phyloP scores from a whole-genome alignment of 208 protist species.

The Jaenimonas drosophilae region DNA sequence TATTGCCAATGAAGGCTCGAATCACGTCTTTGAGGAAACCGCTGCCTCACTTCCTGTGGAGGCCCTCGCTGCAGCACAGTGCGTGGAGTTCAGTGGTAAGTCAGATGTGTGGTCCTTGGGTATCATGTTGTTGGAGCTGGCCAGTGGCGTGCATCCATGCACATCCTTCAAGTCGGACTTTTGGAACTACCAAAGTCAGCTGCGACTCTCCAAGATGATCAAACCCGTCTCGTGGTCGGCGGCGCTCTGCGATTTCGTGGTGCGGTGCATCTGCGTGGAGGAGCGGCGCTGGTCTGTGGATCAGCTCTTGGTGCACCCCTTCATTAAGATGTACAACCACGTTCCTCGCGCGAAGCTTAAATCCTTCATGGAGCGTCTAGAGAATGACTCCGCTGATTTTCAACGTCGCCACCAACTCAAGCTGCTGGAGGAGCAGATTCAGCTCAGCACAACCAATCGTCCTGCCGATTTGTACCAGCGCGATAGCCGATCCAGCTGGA shows the following conservation, averaged over 20 bases:
- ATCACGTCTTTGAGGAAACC: conserved; percentile 7
- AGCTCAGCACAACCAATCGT: conserved; percentile 53
- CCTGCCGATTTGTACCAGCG: conserved; percentile 44
- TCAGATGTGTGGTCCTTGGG: conserved; percentile 87
- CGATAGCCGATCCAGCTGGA: conserved; percentile 56
- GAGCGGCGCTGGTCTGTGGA: conserved; percentile 43
- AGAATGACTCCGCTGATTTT: conserved; percentile 50
- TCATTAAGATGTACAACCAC: conserved; percentile 49
- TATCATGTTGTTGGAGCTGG: conserved; percentile 73
- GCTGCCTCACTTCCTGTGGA: conserved; percentile 1
- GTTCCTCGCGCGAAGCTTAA: conserved; percentile 63
- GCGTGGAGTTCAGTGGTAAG: conserved; percentile 65
- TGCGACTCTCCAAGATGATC: conserved; percentile 70
- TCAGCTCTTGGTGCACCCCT: conserved; percentile 65
- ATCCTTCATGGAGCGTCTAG: conserved; percentile 63
- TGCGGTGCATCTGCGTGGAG: conserved; percentile 42
- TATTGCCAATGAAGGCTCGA: conserved; percentile 8
- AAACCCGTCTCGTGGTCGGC: conserved; percentile 73
- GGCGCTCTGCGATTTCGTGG: conserved; percentile 70
- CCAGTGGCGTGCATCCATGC: conserved; percentile 65
- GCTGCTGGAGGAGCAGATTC: conserved; percentile 61
- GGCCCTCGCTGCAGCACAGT: no score
- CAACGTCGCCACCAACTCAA: conserved; percentile 59
- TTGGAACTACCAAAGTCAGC: conserved; percentile 69
- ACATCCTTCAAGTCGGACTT: conserved; percentile 81